Evolutionary conservation across 1,284 basidiomycete species (phyloP), one percentile per base, ranked within the genome.

Genomic region (Exobasidium rhododendri): DNA sequence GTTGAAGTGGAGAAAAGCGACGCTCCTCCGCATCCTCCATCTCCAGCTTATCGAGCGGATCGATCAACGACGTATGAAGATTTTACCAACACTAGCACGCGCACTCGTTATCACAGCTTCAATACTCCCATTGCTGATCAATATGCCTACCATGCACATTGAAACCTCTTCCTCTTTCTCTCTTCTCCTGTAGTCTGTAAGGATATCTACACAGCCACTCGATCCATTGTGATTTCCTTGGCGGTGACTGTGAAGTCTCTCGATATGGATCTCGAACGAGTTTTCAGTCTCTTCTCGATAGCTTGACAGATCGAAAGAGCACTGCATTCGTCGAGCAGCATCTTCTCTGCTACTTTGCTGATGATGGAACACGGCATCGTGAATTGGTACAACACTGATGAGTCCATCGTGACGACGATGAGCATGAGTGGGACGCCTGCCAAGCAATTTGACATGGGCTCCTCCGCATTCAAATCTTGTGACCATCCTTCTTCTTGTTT

Each of bases 111-210:
- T 28, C 47, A 50, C 26, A 40, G 35, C 35, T 40, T 40, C 35
- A n/a, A n/a, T n/a, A 50, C 47, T 28, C 47, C 47, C 2, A 50
- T 50, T 28, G 26, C 47, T 24, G 47, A 50, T 28, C n/a, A 50
- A 26, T 50, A 24, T 13, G 14, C 47, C 47, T 24, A 24, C 13
- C n/a, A 24, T 5, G 20, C 26, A 4, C 26, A 24, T 24, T 4
- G 28, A 24, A 20, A 20, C 28, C 14, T 6, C 24, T 26, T 50
- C 20, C 14, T 28, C 35, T 17, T 40, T 40, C 35, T 40, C 10
- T 40, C 10, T 40, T n/a, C n/a, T 17, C 17, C 35, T 40, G 17
- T 40, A 7, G 35, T 40, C 17, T 7, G 17, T 17, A 40, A n/a
- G n/a, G n/a, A n/a, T 45, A 6, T 47, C 28, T 50, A 50, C 26